phyloP scores from a whole-genome alignment of 805 yeast genomes.

The Spathaspora passalidarum region DNA sequence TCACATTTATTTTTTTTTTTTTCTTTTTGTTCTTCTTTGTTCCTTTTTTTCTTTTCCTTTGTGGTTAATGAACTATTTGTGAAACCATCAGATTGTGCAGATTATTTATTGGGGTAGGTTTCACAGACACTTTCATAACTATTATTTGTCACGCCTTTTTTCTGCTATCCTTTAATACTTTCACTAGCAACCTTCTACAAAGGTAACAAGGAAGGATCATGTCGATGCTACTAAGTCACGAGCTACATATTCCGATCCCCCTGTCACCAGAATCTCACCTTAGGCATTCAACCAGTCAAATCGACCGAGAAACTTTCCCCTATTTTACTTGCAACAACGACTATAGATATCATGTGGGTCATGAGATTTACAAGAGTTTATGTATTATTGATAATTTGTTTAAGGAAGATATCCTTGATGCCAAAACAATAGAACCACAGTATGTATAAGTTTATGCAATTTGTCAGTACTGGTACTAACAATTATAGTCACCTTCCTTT shows the following conservation, averaged over 20 bases:
- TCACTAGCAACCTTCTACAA: neutral
- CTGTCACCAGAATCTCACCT: too few species aligned
- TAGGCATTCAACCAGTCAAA: neutral
- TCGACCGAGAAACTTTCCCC: neutral
- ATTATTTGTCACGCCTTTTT: neutral
- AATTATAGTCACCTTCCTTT: neutral
- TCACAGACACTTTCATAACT: neutral
- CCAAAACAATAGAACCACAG: neutral
- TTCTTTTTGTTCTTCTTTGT: too few species aligned
- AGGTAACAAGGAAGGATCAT: neutral
- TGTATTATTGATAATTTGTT: conserved; percentile 1
- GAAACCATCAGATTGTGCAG: too few species aligned
- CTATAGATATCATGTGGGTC: neutral
- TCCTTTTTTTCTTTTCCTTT: too few species aligned
- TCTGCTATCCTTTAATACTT: too few species aligned
- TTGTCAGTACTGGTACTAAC: too few species aligned
- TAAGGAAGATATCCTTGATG: neutral
- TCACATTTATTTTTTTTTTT: too few species aligned
- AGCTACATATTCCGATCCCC: neutral
- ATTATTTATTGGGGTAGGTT: too few species aligned
- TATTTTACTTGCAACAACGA: neutral
- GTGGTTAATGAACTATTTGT: too few species aligned
- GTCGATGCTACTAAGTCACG: neutral
- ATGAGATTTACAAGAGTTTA: conserved; percentile 4
- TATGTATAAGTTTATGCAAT: conserved; percentile 3